Percentiles rank a stretch among this genome's conserved stretches.
These are phyloP conservation scores for Paecilomyces sp. DNA, from an alignment of 2,329 filamentous ascomycete species.

Conservation along the genomic window DNA sequence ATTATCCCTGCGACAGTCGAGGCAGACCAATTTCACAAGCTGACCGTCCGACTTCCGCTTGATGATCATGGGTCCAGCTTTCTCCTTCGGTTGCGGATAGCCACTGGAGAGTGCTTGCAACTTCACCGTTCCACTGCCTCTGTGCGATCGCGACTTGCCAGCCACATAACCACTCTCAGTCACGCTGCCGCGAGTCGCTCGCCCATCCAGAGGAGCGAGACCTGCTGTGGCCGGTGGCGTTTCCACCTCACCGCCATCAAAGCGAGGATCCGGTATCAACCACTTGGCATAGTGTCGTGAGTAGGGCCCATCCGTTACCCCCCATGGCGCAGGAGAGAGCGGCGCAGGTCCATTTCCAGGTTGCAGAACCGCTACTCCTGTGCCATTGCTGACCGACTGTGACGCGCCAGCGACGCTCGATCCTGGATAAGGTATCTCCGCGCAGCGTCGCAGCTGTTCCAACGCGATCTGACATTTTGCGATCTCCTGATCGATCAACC, in stretches of 20 bases:
- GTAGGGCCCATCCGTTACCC: conserved; percentile 86
- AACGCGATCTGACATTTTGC: conserved; percentile 91
- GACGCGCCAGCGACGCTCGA: conserved; percentile 54
- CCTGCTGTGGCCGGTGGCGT: conserved; percentile 14
- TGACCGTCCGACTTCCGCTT: conserved; percentile 76
- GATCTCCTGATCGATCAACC: conserved; percentile 90
- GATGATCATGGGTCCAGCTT: conserved; percentile 73
- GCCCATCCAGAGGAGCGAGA: conserved; percentile 56
- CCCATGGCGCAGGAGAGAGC: conserved; percentile 77
- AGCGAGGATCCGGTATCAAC: conserved; percentile 81
- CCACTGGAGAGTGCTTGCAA: conserved; percentile 63
- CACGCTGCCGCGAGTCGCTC: conserved; percentile 71
- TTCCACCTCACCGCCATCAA: conserved; percentile 57
- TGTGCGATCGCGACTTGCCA: conserved; percentile 52
- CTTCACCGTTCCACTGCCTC: conserved; percentile 56
- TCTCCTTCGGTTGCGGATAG: conserved; percentile 69
- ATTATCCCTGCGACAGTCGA: conserved; percentile 80
- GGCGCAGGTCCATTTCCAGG: conserved; percentile 59
- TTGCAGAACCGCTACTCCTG: conserved; percentile 61
- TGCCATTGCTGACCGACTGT: conserved; percentile 64
- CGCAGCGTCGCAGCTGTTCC: conserved; percentile 87
- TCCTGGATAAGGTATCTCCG: conserved; percentile 82
- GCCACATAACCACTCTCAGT: conserved; percentile 45
- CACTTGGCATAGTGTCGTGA: conserved; percentile 91
- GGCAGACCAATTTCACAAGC: conserved; percentile 82